Base-by-base conservation (phyloP, 768 basidiomycete species). In the Hortiboletus flavorubellus region DNA sequence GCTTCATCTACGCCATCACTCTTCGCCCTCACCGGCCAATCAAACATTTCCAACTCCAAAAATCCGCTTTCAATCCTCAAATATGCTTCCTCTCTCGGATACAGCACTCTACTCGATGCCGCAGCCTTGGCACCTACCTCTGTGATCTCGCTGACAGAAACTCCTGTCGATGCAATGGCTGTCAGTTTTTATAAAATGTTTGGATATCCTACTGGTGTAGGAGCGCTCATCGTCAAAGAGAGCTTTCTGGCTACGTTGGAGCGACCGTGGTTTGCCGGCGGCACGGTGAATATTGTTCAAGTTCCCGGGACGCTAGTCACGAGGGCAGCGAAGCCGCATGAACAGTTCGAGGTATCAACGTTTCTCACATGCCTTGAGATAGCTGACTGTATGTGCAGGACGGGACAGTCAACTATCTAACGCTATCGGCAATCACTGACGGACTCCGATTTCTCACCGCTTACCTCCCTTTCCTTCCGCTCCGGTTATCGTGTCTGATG, bases 181-280 rank as follows among this genome's bases (percentile, higher is more conserved):
- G 65, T 93, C 50, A 89, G 87, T 42, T 91, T 93, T 63, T 93
- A 93, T 73, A 93, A 93, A 62, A 91, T 93, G 87, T 90, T 91
- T 59, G 91, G 91, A 34, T 93, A 85, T 61, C 91, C 91, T 11
- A 92, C 90, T 0, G 91, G 91, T 8, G 82, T 92, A 41, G 91
- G 91, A 35, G 89, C 89, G 12, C 76, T 93, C 5, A 69, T 93
- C 30, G 85, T 87, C 42, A 87, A 84, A 67, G 84, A 85, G 63
- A 79, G 80, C 9, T 89, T 91, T 61, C 70, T 91, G 48, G 68
- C 68, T 6, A 73, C 73, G 46, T 74, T 90, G 39, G 76, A 82
- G 51, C 80, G 89, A 8, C 89, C 89, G 0, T 93, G 91, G 91
- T 92, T 92, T 67, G 82, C 89, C 3, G 91, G 91, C 31, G 90